phyloP scores from a whole-genome alignment of 768 basidiomycete species.

The Pulveroboletus sp. region DNA sequence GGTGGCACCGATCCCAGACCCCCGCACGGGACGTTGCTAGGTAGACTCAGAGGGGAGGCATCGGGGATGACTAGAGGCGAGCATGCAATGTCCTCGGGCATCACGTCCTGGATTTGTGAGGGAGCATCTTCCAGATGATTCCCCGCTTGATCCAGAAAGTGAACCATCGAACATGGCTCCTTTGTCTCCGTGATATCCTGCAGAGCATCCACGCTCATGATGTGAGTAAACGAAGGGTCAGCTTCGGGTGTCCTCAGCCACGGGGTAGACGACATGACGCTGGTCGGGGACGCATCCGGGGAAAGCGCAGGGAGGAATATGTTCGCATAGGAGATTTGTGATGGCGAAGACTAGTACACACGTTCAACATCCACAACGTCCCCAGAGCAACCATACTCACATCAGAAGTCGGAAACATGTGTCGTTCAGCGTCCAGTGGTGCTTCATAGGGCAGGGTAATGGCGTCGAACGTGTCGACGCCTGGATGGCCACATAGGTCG shows the following conservation, averaged over 20 bases:
- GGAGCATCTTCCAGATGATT: constrained; percentile 14
- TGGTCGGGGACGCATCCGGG: constrained; percentile 22
- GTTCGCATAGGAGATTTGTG: not conserved
- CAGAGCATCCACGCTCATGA: not conserved
- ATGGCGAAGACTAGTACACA: not conserved
- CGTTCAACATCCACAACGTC: not conserved
- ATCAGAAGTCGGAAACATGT: not conserved
- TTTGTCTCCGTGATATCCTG: constrained; percentile 2
- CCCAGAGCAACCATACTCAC: constrained; percentile 8
- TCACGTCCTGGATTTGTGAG: constrained; percentile 1
- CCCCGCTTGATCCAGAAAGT: constrained; percentile 15
- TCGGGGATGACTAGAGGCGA: not conserved
- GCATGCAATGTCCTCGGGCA: constrained; percentile 23
- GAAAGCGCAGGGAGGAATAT: constrained; percentile 18
- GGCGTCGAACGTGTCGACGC: not conserved
- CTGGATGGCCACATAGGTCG: not conserved
- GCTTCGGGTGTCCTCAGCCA: constrained; percentile 18
- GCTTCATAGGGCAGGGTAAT: not conserved
- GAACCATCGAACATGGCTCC: not conserved
- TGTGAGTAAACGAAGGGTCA: not conserved
- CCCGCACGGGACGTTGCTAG: not conserved
- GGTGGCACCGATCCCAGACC: not conserved
- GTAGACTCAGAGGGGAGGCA: not conserved
- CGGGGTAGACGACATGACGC: constrained; percentile 20
- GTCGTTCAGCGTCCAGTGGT: not conserved